These are phyloP conservation scores for Talaromyces sp. DNA, from an alignment of 2,329 filamentous ascomycete species.

Conservation along the genomic window DNA sequence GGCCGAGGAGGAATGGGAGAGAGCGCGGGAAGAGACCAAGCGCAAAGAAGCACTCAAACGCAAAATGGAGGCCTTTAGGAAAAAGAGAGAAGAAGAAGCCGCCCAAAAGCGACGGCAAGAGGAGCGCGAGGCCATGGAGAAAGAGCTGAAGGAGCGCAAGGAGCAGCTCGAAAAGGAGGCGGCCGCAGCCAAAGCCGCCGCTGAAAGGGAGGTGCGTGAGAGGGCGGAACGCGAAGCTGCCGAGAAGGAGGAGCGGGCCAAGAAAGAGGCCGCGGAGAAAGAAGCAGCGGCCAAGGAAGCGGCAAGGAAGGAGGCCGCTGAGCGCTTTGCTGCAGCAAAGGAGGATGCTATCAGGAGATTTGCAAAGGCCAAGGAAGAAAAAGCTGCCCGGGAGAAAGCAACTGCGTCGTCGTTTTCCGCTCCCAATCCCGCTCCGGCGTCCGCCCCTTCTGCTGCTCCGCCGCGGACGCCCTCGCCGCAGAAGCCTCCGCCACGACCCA, in stretches of 20 bases:
- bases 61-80: slow-evolving; percentile 12
- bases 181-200: slow-evolving; percentile 20
- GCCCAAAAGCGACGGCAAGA: slow-evolving; percentile 33
- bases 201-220: slow-evolving; percentile 16
- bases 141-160: slow-evolving; percentile 32
- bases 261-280: slow-evolving; percentile 20
- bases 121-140: slow-evolving; percentile 37
- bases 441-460: slow-evolving; percentile 16
- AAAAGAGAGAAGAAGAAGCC: slow-evolving; percentile 15
- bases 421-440: not conserved
- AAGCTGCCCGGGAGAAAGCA: slow-evolving; percentile 11
- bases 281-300: slow-evolving; percentile 22
- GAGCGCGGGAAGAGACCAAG: slow-evolving; percentile 10
- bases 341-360: slow-evolving; percentile 29
- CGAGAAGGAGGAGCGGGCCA: slow-evolving; percentile 17
- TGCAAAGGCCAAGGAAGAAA: slow-evolving; percentile 27
- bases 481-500: slow-evolving; percentile 25
- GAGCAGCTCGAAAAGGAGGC: slow-evolving; percentile 33
- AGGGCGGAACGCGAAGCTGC: slow-evolving; percentile 9
- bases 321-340: slow-evolving; percentile 15
- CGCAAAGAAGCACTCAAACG: slow-evolving; percentile 13
- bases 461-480: slow-evolving; percentile 36
- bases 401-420: slow-evolving; percentile 12
- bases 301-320: slow-evolving; percentile 21
- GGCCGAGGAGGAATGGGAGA: slow-evolving; percentile 10